phyloP scores from a whole-genome alignment of 1,284 basidiomycete species.

The Tetrapyrgos nigripes region DNA sequence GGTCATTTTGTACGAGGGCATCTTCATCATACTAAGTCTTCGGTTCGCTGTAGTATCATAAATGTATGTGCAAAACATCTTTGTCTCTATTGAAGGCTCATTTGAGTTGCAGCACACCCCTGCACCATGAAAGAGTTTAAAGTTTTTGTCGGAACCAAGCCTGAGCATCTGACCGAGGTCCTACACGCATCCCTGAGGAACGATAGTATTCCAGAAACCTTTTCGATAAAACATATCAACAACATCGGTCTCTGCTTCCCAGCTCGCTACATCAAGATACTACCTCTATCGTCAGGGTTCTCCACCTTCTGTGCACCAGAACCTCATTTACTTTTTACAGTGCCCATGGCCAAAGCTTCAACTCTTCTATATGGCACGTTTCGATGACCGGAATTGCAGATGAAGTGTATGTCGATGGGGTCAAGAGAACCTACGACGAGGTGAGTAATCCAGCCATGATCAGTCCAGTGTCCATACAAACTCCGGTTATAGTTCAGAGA shows the following conservation, averaged over 20 bases:
- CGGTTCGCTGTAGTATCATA: constrained; percentile 52
- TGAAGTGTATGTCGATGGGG: constrained; percentile 57
- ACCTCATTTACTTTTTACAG: constrained; percentile 36
- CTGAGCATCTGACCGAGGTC: constrained; percentile 69
- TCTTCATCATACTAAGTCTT: background rate
- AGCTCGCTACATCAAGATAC: constrained; percentile 72
- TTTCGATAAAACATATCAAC: constrained; percentile 62
- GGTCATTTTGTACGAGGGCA: constrained; percentile 9
- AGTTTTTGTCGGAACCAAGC: constrained; percentile 66
- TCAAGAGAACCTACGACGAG: constrained; percentile 61
- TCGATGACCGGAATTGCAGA: constrained; percentile 64
- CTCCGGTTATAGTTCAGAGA: constrained; percentile 62
- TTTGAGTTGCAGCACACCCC: constrained; percentile 63
- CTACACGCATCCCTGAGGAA: constrained; percentile 70
- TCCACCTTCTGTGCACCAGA: background rate
- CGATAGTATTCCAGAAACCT: constrained; percentile 66
- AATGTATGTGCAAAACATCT: constrained; percentile 48
- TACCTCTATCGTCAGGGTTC: constrained; percentile 69
- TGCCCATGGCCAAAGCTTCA: constrained; percentile 72
- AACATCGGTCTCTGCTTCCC: constrained; percentile 63
- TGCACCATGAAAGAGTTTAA: constrained; percentile 87
- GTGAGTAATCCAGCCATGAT: constrained; percentile 44
- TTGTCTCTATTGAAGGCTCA: constrained; percentile 1
- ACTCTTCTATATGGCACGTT: constrained; percentile 81
- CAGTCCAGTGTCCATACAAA: constrained; percentile 9